Evolutionary conservation across 129 eudicot species (phyloP).

Genomic region (Tanacetum coccineum): DNA sequence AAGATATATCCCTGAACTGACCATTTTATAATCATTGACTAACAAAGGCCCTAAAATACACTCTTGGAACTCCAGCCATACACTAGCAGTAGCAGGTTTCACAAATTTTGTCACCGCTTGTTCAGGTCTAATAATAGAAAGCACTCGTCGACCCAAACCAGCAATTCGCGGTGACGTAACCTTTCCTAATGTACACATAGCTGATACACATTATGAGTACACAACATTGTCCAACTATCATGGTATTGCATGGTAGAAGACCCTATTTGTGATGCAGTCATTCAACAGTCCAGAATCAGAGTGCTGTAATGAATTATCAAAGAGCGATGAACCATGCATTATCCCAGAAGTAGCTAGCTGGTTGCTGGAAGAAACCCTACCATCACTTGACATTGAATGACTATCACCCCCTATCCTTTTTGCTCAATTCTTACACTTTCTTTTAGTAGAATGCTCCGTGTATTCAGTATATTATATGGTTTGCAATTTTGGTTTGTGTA

Average conservation of each 20-base stretch:
- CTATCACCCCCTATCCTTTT: constrained; percentile 64
- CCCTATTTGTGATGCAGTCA: constrained; percentile 58
- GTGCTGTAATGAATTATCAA: constrained; percentile 90
- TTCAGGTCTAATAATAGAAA: constrained; percentile 82
- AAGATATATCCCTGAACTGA: too few species aligned
- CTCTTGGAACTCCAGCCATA: too few species aligned
- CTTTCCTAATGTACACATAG: constrained; percentile 86
- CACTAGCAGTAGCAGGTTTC: constrained; percentile 35
- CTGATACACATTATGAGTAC: constrained; percentile 82
- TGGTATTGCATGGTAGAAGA: constrained; percentile 51
- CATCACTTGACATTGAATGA: constrained; percentile 52
- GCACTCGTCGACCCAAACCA: constrained; percentile 69
- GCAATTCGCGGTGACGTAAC: constrained; percentile 91
- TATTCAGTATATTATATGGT: too few species aligned
- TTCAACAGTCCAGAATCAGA: constrained; percentile 78
- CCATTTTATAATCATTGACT: too few species aligned
- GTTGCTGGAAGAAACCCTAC: constrained; percentile 74
- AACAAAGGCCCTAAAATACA: too few species aligned
- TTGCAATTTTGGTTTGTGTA: too few species aligned
- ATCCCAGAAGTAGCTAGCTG: constrained; percentile 80
- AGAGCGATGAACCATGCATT: constrained; percentile 92
- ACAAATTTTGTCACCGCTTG: constrained; percentile 73
- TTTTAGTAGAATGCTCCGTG: too few species aligned
- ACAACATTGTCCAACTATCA: constrained; percentile 68
- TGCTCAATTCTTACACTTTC: too few species aligned